Evolutionary conservation across 176 grass and related monocot genomes (phyloP).

Genomic region (Metroxylon sagu): DNA sequence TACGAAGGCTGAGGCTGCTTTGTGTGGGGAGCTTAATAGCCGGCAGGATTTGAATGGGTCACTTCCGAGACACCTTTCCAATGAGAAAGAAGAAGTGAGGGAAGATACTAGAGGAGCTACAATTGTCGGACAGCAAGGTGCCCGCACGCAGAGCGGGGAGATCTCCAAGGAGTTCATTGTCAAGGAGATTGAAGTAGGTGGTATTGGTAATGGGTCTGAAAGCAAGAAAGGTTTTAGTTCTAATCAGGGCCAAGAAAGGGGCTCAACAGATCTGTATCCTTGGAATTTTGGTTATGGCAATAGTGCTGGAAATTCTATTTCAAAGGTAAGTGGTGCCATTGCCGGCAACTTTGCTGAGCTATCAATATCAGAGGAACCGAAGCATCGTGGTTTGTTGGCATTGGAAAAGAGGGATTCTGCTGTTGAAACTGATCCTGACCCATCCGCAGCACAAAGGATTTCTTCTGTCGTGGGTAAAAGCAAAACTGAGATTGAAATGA

Average conservation of each 20-base stretch:
- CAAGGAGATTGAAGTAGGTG: conserved; percentile 21
- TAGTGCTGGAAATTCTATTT: neutral
- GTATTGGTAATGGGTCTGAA: conserved; percentile 3
- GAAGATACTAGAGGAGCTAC: neutral
- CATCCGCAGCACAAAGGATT: neutral
- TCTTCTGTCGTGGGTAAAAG: neutral
- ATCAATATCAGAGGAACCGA: conserved; percentile 4
- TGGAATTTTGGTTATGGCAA: conserved; percentile 5
- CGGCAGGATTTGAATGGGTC: conserved; percentile 21
- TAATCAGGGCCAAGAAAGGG: neutral
- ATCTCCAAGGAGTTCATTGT: conserved; percentile 15
- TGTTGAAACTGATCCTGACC: conserved; percentile 7
- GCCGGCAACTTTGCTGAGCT: neutral
- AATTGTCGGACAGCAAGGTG: neutral
- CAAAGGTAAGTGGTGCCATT: neutral
- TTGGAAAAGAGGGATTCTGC: conserved; percentile 6
- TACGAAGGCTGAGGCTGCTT: conserved; percentile 73
- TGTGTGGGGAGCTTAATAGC: conserved; percentile 66
- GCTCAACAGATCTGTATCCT: conserved; percentile 5
- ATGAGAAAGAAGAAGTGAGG: conserved; percentile 1
- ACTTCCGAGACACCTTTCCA: conserved; percentile 10
- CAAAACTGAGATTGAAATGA: conserved; percentile 6
- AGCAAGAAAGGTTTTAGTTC: conserved; percentile 3
- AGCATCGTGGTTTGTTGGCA: neutral
- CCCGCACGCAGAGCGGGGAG: neutral